Evolutionary conservation across 768 basidiomycete species (phyloP).

Genomic region (Lentinula guzmanii): DNA sequence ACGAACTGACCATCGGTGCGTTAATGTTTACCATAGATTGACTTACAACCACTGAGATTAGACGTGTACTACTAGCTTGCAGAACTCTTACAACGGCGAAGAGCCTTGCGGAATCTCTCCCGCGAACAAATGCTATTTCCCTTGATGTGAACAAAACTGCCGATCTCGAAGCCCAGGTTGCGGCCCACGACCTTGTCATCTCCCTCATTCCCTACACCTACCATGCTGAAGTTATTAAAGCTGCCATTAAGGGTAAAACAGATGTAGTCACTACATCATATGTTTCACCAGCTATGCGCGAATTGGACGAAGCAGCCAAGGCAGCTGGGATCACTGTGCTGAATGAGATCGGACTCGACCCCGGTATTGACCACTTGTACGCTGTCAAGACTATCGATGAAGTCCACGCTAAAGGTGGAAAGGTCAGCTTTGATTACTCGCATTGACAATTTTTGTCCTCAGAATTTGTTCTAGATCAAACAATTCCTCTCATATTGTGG

Average conservation of each 20-base stretch:
- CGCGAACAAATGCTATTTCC: constrained; percentile 65
- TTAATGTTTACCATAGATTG: neutral
- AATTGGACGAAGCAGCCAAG: constrained; percentile 73
- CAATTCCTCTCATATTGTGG: constrained; percentile 94
- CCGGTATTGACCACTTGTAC: constrained; percentile 91
- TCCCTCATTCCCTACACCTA: constrained; percentile 94
- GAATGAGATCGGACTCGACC: constrained; percentile 98
- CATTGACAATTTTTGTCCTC: constrained; percentile 2
- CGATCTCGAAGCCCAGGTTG: constrained; percentile 76
- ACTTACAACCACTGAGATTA: neutral
- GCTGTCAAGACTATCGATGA: constrained; percentile 92
- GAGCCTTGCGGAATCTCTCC: constrained; percentile 61
- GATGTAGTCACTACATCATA: constrained; percentile 97
- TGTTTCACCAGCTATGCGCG: constrained; percentile 86
- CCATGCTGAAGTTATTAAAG: constrained; percentile 87
- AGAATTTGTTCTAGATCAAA: constrained; percentile 51
- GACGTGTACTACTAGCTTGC: constrained; percentile 49
- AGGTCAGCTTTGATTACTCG: constrained; percentile 42
- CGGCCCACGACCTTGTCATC: constrained; percentile 88
- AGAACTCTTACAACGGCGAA: constrained; percentile 78
- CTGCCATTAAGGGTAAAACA: constrained; percentile 81
- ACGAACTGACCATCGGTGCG: constrained; percentile 81
- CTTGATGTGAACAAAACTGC: constrained; percentile 72
- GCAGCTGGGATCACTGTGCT: constrained; percentile 89
- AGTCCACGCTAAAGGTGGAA: constrained; percentile 91